Conservation (phyloP, 345 rosid genomes). For the Firmiana major region DNA sequence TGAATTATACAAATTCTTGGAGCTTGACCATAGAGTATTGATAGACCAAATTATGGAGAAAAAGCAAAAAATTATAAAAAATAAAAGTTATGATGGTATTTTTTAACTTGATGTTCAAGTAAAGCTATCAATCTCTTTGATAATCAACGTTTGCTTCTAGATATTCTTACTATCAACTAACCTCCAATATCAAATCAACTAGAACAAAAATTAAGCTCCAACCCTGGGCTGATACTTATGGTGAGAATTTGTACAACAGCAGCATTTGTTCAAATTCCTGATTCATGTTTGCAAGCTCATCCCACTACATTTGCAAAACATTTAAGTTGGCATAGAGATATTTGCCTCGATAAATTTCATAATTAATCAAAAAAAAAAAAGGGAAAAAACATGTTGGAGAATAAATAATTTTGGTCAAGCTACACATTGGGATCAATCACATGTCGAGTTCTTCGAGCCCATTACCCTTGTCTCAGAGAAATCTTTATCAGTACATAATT, state of each 20-base stretch:
- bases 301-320: neutral
- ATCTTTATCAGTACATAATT: neutral
- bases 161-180: neutral
- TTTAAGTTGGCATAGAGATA: neutral
- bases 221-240: neutral
- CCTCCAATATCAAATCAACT: neutral
- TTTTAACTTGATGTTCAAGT: neutral
- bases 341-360: too few relatives aligned
- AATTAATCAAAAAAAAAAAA: neutral
- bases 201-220: neutral
- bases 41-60: neutral
- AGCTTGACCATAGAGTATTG: too few relatives aligned
- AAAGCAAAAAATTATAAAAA: too few relatives aligned
- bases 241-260: neutral
- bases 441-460: conserved; percentile 27
- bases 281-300: neutral
- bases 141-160: neutral
- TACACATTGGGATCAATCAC: conserved; percentile 8
- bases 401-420: conserved; percentile 7
- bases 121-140: neutral
- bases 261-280: neutral
- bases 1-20: neutral
- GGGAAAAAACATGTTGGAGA: neutral
- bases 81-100: too few relatives aligned
- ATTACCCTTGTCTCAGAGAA: neutral